Percentiles rank a stretch among this genome's conserved stretches.
phyloP scores from a whole-genome alignment of 257 asterid species.

The Rehmannia glutinosa region DNA sequence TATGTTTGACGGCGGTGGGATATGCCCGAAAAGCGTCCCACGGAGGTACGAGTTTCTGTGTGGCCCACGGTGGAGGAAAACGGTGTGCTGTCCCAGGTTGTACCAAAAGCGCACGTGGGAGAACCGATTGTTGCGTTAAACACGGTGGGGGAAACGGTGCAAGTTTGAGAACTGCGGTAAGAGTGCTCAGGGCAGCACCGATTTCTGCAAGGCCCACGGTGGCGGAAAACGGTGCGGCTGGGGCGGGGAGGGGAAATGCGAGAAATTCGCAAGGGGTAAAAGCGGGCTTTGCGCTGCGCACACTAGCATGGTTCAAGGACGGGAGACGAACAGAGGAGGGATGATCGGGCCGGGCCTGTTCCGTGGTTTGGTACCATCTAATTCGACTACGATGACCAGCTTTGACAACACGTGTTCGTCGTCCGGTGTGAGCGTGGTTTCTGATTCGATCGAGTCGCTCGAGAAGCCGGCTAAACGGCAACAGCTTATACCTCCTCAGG shows the following conservation, averaged over 20 bases:
- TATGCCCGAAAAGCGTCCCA: conserved; percentile 95
- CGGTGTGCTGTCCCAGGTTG: conserved; percentile 71
- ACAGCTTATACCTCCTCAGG: conserved; percentile 69
- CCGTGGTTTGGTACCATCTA: conserved; percentile 57
- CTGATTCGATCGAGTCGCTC: conserved; percentile 40
- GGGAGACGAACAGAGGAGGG: conserved; percentile 39
- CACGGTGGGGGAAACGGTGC: conserved; percentile 93
- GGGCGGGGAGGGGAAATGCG: conserved; percentile 78
- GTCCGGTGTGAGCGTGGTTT: conserved; percentile 43
- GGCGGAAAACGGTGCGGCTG: conserved; percentile 88
- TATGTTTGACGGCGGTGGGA: conserved; percentile 80
- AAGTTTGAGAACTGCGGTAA: conserved; percentile 61
- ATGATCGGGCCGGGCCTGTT: conserved; percentile 79
- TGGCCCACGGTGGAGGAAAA: conserved; percentile 95
- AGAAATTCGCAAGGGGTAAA: conserved; percentile 82
- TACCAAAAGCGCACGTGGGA: conserved; percentile 86
- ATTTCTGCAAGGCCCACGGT: conserved; percentile 93
- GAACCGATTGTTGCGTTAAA: conserved; percentile 78
- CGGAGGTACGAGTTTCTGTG: conserved; percentile 89
- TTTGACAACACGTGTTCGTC: conserved; percentile 41
- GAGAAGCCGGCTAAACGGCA: conserved; percentile 41
- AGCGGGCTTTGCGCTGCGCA: conserved; percentile 92
- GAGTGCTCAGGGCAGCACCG: conserved; percentile 94
- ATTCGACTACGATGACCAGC: conserved; percentile 29
- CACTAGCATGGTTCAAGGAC: conserved; percentile 51